These are phyloP conservation scores for Maudiozyma bulderi DNA, from an alignment of 805 yeast genomes.

Conservation along the genomic window DNA sequence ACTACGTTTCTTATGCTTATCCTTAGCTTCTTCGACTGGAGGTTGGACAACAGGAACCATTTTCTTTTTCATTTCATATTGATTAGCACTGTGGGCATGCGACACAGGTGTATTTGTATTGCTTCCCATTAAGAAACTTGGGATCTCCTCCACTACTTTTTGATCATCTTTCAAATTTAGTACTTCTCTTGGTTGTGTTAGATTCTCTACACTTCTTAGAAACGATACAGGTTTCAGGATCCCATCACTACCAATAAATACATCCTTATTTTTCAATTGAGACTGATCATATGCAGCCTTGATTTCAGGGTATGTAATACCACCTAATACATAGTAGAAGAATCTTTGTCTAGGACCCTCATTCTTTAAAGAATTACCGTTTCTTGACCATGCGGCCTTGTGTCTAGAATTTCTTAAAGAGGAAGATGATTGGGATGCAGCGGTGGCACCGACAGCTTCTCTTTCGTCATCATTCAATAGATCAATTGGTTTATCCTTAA, in stretches of 20 bases:
- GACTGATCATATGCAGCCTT: constrained; percentile 67
- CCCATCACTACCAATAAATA: constrained; percentile 75
- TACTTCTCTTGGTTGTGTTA: constrained; percentile 31
- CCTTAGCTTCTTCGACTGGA: constrained; percentile 4
- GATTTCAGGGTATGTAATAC: constrained; percentile 74
- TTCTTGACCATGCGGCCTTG: constrained; percentile 68
- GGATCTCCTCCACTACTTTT: constrained; percentile 31
- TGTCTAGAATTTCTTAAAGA: constrained; percentile 64
- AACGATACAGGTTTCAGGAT: constrained; percentile 45
- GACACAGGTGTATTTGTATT: constrained; percentile 19
- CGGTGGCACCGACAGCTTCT: constrained; percentile 24
- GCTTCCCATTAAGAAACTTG: constrained; percentile 33
- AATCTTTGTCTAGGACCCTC: constrained; percentile 52
- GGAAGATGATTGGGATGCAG: constrained; percentile 30
- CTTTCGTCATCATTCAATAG: constrained; percentile 30
- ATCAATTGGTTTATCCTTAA: constrained; percentile 61
- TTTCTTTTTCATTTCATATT: constrained; percentile 9
- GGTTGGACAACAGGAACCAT: background rate
- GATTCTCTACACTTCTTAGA: constrained; percentile 31
- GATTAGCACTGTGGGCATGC: constrained; percentile 15
- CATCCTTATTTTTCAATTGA: constrained; percentile 51
- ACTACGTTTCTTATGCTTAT: constrained; percentile 37
- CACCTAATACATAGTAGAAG: constrained; percentile 81
- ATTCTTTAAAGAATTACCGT: constrained; percentile 18
- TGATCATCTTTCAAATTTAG: constrained; percentile 35